phyloP scores from a whole-genome alignment of 192 early-diverging fungal species.

The Podochytrium sp. region DNA sequence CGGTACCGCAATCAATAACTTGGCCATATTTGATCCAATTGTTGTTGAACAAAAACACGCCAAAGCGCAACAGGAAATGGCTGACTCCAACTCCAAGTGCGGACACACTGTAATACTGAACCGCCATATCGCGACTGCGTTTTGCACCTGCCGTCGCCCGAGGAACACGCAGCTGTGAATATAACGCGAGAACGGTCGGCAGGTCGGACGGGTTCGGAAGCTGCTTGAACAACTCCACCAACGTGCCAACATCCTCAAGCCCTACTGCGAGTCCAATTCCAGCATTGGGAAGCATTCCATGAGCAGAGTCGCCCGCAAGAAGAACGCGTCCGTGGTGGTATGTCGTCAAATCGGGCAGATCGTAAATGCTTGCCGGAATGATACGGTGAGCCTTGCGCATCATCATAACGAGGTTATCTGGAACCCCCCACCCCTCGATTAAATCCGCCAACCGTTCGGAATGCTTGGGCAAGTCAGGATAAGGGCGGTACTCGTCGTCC shows the following conservation, averaged over 20 bases:
- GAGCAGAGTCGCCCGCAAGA: constrained; percentile 24
- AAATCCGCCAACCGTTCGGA: background rate
- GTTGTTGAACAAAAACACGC: background rate
- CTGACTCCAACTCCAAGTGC: background rate
- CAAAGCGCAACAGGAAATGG: background rate
- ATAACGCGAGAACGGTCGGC: background rate
- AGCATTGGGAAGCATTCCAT: constrained; percentile 34
- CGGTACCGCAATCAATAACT: background rate
- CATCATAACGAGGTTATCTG: background rate
- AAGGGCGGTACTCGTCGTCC: background rate
- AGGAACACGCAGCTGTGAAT: background rate
- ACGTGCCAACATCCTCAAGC: constrained; percentile 32
- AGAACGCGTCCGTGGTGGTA: constrained; percentile 16
- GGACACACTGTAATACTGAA: background rate
- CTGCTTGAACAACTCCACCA: constrained; percentile 15
- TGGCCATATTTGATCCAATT: background rate
- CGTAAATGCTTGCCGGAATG: constrained; percentile 13
- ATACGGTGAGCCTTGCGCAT: constrained; percentile 1
- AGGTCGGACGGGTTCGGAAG: background rate
- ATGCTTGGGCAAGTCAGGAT: background rate
- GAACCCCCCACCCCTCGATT: background rate
- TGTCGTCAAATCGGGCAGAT: background rate
- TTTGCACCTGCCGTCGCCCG: background rate
- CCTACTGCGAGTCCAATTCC: constrained; percentile 25
- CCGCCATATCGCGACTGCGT: constrained; percentile 4